Conservation (phyloP, 1,284 basidiomycete genomes). For the Malassezia dermatis region DNA sequence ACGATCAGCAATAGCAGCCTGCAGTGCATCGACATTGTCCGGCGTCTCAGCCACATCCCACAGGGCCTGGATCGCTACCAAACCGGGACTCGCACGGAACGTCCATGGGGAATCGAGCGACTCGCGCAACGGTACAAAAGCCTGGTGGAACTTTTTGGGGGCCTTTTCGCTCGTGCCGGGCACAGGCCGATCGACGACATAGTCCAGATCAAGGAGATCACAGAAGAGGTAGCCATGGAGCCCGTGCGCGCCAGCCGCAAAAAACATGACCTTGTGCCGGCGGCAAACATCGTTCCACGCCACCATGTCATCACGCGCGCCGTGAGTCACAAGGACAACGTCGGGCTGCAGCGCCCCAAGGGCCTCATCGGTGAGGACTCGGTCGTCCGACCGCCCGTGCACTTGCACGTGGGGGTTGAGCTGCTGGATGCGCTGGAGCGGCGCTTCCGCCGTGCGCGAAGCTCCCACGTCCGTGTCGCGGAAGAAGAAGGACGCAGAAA, state of each 20-base stretch:
- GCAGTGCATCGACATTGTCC: constrained; percentile 40
- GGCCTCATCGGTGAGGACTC: constrained; percentile 10
- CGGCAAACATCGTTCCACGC: constrained; percentile 67
- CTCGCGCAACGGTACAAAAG: constrained; percentile 59
- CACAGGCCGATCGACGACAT: constrained; percentile 60
- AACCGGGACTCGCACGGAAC: constrained; percentile 36
- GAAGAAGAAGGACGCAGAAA: constrained; percentile 86
- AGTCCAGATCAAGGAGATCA: constrained; percentile 66
- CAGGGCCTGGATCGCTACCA: constrained; percentile 59
- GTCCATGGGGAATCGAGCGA: constrained; percentile 49
- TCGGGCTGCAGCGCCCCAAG: constrained; percentile 16
- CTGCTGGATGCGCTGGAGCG: constrained; percentile 59
- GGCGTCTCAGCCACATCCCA: constrained; percentile 4
- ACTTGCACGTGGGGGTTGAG: constrained; percentile 85
- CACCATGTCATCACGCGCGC: constrained; percentile 52
- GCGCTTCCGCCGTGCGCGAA: constrained; percentile 12
- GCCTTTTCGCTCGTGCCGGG: constrained; percentile 44
- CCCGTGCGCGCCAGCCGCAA: constrained; percentile 79
- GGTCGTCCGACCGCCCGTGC: constrained; percentile 49
- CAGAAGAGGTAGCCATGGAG: constrained; percentile 86
- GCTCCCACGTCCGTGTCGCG: constrained; percentile 76
- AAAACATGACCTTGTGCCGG: constrained; percentile 53
- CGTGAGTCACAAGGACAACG: constrained; percentile 17
- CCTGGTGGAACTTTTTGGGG: constrained; percentile 58
- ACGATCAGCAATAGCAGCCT: constrained; percentile 48